phyloP scores from a whole-genome alignment of 257 asterid genomes.

The Penstemon davidsonii region DNA sequence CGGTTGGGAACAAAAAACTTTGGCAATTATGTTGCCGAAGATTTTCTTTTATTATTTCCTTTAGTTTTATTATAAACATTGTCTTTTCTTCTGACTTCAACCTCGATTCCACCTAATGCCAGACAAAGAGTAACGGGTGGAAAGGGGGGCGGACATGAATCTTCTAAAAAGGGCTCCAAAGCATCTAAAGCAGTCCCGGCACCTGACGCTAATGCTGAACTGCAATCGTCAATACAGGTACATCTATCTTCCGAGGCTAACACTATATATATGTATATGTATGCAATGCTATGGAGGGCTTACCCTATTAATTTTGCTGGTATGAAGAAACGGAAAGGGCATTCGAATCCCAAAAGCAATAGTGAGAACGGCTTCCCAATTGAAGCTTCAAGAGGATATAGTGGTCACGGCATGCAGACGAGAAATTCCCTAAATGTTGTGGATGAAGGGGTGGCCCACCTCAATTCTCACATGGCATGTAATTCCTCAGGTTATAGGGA shows the following conservation, averaged over 20 bases:
- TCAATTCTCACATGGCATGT: constrained; percentile 32
- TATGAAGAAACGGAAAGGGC: constrained; percentile 55
- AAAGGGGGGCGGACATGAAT: constrained; percentile 47
- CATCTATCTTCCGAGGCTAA: constrained; percentile 16
- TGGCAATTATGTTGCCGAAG: not conserved
- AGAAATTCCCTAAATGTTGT: constrained; percentile 30
- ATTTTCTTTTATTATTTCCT: constrained; percentile 7
- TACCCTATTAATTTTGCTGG: constrained; percentile 1
- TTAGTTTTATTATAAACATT: not conserved
- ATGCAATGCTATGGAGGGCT: constrained; percentile 11
- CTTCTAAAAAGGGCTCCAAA: constrained; percentile 45
- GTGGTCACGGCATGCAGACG: constrained; percentile 36
- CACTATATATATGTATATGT: not conserved
- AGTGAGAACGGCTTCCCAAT: constrained; percentile 58
- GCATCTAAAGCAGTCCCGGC: constrained; percentile 62
- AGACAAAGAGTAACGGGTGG: constrained; percentile 61
- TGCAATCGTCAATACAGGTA: constrained; percentile 64
- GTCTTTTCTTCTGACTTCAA: constrained; percentile 24
- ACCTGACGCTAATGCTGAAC: constrained; percentile 70
- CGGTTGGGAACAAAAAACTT: not conserved
- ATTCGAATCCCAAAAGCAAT: constrained; percentile 48
- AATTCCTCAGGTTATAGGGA: constrained; percentile 51
- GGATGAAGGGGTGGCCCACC: constrained; percentile 28
- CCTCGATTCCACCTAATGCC: constrained; percentile 28
- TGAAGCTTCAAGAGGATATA: constrained; percentile 46